phyloP scores from a whole-genome alignment of 257 asterid species.

The Nicotiana tomentosiformis region DNA sequence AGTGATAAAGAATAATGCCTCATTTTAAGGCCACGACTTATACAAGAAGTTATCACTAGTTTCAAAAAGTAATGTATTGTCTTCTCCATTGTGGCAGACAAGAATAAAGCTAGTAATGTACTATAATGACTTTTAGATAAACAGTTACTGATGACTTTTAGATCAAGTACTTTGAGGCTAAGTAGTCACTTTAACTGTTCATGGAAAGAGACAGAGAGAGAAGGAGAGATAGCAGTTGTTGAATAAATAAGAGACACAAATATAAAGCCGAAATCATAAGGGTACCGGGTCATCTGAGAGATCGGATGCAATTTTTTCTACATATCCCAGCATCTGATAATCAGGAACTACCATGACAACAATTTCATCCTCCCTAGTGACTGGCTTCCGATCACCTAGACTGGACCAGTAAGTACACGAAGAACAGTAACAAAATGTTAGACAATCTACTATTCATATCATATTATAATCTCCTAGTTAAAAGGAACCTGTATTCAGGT shows the following conservation, averaged over 20 bases:
- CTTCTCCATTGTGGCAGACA: background rate
- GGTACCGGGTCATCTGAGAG: conserved; percentile 87
- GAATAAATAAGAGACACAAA: background rate
- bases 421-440: conserved; percentile 13
- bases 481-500: background rate
- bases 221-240: background rate
- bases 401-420: conserved; percentile 36
- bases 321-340: conserved; percentile 89
- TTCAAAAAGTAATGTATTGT: background rate
- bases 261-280: conserved; percentile 7
- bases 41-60: background rate
- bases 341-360: conserved; percentile 96
- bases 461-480: background rate
- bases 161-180: background rate
- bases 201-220: background rate
- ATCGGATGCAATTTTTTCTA: conserved; percentile 69
- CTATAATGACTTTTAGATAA: background rate
- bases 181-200: background rate
- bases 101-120: background rate
- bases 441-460: background rate
- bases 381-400: conserved; percentile 92
- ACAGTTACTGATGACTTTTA: background rate
- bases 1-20: background rate
- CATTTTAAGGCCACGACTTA: background rate
- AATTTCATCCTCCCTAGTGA: conserved; percentile 68